Conservation (phyloP, 768 basidiomycete genomes). For the Dentipellis sp. region DNA sequence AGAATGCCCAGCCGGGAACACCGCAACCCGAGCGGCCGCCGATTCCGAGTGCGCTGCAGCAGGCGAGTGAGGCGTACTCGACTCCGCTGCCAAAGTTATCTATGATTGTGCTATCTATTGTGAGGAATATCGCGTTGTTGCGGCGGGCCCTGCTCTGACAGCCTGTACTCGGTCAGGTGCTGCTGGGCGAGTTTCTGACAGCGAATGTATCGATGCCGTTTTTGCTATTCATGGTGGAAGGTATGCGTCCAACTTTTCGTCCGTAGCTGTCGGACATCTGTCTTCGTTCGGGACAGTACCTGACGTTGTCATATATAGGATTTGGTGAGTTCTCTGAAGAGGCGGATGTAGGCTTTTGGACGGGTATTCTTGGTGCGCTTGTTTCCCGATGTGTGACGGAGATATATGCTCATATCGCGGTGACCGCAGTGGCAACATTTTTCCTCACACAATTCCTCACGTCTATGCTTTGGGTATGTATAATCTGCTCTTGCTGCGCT, state of each 20-base stretch:
- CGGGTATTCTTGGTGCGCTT: constrained; percentile 48
- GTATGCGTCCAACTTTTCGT: neutral
- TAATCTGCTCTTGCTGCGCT: neutral
- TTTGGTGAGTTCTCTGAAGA: constrained; percentile 69
- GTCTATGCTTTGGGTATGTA: constrained; percentile 70
- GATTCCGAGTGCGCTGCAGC: constrained; percentile 66
- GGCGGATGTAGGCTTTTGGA: constrained; percentile 83
- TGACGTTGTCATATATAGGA: constrained; percentile 12
- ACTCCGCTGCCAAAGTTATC: constrained; percentile 83
- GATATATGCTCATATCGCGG: constrained; percentile 19
- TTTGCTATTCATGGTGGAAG: constrained; percentile 92
- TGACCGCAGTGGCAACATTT: constrained; percentile 52
- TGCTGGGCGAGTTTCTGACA: constrained; percentile 91
- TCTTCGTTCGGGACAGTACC: neutral
- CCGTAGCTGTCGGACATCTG: neutral
- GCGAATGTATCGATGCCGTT: constrained; percentile 93
- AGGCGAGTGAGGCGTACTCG: constrained; percentile 50
- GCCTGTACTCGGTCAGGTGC: constrained; percentile 44
- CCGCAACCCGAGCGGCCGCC: constrained; percentile 34
- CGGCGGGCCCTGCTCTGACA: neutral
- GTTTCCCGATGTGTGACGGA: constrained; percentile 5
- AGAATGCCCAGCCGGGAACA: constrained; percentile 7
- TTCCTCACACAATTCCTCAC: constrained; percentile 96
- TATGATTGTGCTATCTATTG: constrained; percentile 85
- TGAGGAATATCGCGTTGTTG: constrained; percentile 26